Evolutionary conservation across 179 eudicot species (phyloP).

Genomic region (Sideroxylon spinosum): DNA sequence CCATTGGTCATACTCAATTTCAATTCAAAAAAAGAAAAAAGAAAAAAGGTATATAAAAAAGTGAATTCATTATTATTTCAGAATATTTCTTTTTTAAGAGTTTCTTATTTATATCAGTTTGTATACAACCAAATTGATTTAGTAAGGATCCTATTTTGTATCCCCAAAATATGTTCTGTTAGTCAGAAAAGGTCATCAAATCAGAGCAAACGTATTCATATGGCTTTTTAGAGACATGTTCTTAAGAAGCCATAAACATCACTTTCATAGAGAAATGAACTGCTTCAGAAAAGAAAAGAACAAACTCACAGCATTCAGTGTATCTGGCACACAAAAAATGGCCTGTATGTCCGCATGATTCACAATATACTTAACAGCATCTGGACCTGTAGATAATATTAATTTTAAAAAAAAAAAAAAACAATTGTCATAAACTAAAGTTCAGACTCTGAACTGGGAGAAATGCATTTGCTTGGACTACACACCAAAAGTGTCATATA

Average conservation of each 20-base stretch:
- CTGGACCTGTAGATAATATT: constrained; percentile 63
- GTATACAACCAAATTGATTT: neutral
- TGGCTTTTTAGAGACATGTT: too few relatives aligned
- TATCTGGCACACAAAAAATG: constrained; percentile 81
- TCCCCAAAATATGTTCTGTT: neutral
- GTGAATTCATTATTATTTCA: neutral
- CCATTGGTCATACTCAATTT: neutral
- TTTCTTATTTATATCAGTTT: neutral
- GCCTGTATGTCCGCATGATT: constrained; percentile 88
- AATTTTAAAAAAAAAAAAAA: constrained; percentile 6
- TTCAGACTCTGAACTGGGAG: constrained; percentile 14
- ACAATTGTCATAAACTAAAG: constrained; percentile 14
- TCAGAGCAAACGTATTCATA: too few relatives aligned
- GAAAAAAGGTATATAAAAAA: neutral
- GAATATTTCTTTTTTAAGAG: neutral
- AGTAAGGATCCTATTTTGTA: neutral
- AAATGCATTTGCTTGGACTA: constrained; percentile 18
- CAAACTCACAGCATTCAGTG: constrained; percentile 70
- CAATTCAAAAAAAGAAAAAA: neutral
- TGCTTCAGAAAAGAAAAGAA: neutral
- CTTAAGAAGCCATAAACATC: too few relatives aligned
- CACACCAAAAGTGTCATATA: constrained; percentile 94
- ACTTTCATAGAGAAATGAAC: too few relatives aligned
- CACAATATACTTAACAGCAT: constrained; percentile 84
- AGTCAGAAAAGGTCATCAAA: neutral